Base-by-base conservation (phyloP, 2,329 filamentous ascomycete genomes). In the Cladophialophora carrionii region DNA sequence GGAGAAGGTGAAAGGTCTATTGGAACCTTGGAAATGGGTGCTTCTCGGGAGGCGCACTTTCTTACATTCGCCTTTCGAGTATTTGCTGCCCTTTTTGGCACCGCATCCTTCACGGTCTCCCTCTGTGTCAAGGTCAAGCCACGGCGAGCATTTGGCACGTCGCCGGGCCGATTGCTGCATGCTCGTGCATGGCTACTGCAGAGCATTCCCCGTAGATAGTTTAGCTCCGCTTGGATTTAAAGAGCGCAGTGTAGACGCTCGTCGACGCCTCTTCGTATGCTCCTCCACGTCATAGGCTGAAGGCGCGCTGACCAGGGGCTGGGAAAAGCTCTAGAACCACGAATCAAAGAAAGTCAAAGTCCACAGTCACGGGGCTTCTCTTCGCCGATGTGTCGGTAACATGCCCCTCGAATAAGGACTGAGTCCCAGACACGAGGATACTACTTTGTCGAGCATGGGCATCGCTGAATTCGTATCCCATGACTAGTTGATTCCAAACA, bases 131-230 rank as follows among this genome's bases (percentile, higher is more conserved):
- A 49, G 8, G 46, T 26, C 20, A 24, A 7, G 8, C 46, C 10
- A 9, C 22, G n/a, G 46, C 46, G 46, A 48, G 14, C 22, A 12
- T 6, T 17, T 17, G n/a, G 37, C 3, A 43, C 1, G 37, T 43
- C 37, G 37, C 14, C 37, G 48, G 48, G 24, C 48, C 48, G 24
- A 26, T 51, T 54, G 29, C 26, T 32, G 29, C 52, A 54, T n/a
- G 12, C 17, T 31, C 24, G n/a, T 29, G 52, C 29, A 31, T 31
- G 29, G 2, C 29, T 24, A 4, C 17, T 31, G 26, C 20, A 54
- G 37, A 61, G 49, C 58, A 55, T 61, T 61, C 37, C 48, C 58
- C 51, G 3, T 32, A 46, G 58, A n/a, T 34, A 46, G 57, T 60
- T 51, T 48, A 61, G 58, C 37, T 48, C n/a, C 29, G n/a, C 32